phyloP scores from a whole-genome alignment of 2,329 filamentous ascomycete species.

The Trichoderma gracile region DNA sequence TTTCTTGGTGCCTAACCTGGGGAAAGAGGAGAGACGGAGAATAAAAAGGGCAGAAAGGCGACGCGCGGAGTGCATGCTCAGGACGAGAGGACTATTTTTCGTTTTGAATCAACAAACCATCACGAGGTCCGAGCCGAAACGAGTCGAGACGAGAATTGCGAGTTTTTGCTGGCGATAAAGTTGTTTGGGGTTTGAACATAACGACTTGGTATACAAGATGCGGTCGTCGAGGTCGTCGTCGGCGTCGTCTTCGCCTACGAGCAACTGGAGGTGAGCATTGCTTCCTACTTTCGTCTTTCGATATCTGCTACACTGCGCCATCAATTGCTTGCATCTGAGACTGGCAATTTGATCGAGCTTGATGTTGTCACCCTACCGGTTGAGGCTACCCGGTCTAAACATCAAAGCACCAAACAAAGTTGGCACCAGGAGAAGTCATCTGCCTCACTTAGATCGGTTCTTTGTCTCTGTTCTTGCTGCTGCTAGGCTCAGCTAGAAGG shows the following conservation, averaged over 20 bases:
- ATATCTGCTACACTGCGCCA: not conserved
- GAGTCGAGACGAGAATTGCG: too few relatives aligned
- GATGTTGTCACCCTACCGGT: too few relatives aligned
- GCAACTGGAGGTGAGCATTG: slow-evolving; percentile 22
- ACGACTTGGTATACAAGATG: not conserved
- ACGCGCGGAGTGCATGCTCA: not conserved
- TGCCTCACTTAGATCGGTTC: not conserved
- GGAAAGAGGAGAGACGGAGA: not conserved
- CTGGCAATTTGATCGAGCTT: too few relatives aligned
- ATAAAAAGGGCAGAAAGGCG: slow-evolving; percentile 1
- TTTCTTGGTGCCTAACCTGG: slow-evolving; percentile 18
- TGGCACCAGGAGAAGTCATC: not conserved
- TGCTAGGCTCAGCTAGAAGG: slow-evolving; percentile 5
- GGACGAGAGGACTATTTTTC: not conserved
- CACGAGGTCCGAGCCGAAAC: not conserved
- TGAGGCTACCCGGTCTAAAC: too few relatives aligned
- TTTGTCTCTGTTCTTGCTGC: not conserved
- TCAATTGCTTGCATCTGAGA: too few relatives aligned
- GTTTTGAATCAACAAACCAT: not conserved
- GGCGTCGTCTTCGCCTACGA: slow-evolving; percentile 11
- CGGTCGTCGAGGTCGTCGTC: slow-evolving; percentile 17
- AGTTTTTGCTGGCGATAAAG: too few relatives aligned
- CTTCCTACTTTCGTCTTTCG: not conserved
- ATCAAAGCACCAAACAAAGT: too few relatives aligned
- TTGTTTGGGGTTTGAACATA: too few relatives aligned